These are phyloP conservation scores for Asterophora lycoperdoides DNA, from an alignment of 768 basidiomycete genomes.

Conservation along the genomic window DNA sequence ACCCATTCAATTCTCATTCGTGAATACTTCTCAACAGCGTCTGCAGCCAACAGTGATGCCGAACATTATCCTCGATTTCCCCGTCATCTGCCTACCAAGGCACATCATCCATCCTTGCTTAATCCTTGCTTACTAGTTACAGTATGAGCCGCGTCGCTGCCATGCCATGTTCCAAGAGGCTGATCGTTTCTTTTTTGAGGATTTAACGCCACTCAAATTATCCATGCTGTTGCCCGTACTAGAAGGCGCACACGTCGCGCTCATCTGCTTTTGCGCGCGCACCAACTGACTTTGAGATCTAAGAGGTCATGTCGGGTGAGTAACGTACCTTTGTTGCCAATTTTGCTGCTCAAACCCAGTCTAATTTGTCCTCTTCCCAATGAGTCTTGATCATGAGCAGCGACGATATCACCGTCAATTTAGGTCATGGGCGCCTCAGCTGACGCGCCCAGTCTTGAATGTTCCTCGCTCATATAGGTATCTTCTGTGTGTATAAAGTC, in stretches of 20 bases:
- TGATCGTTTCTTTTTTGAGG: not conserved
- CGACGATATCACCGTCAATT: not conserved
- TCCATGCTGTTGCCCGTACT: too few relatives aligned
- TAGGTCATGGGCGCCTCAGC: constrained; percentile 2
- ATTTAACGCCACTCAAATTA: not conserved
- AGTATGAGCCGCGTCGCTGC: too few relatives aligned
- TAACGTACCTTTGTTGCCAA: not conserved
- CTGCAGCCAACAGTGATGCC: not conserved
- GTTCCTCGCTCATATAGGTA: not conserved
- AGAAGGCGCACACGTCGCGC: too few relatives aligned
- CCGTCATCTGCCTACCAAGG: too few relatives aligned
- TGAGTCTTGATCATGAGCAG: not conserved
- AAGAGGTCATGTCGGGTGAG: not conserved
- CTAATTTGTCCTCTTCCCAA: not conserved
- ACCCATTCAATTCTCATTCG: not conserved
- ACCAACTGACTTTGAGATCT: not conserved
- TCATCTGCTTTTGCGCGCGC: constrained; percentile 7
- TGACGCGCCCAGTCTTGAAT: constrained; percentile 2
- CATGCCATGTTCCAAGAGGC: not conserved
- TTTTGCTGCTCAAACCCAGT: too few relatives aligned
- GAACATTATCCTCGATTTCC: not conserved
- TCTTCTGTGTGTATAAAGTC: too few relatives aligned
- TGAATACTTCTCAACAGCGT: not conserved
- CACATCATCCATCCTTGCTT: not conserved
- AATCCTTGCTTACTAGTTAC: not conserved